phyloP scores from a whole-genome alignment of 805 yeast genomes.

The Scheffersomyces coipomensis region DNA sequence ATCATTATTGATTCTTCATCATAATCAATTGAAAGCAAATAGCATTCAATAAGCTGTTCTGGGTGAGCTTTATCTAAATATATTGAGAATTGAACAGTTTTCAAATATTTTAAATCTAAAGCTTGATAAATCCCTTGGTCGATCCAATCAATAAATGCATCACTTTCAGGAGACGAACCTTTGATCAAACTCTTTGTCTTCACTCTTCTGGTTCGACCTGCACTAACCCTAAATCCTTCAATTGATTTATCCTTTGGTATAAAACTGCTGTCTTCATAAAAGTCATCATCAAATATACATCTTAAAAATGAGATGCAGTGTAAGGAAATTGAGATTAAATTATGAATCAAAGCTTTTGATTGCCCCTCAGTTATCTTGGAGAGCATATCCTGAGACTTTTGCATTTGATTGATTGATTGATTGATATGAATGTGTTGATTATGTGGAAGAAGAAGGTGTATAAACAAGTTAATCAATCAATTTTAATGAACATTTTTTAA shows the following conservation, averaged over 20 bases:
- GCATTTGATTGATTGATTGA: not conserved
- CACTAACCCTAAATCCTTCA: not conserved
- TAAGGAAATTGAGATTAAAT: slow-evolving; percentile 50
- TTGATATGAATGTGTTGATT: not conserved
- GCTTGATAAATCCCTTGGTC: slow-evolving; percentile 50
- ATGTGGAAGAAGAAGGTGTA: not conserved
- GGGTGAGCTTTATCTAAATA: slow-evolving; percentile 44
- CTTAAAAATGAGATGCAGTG: slow-evolving; percentile 59
- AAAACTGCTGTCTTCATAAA: slow-evolving; percentile 50
- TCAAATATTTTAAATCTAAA: slow-evolving; percentile 38
- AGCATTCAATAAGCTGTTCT: slow-evolving; percentile 45
- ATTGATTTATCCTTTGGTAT: slow-evolving; percentile 13
- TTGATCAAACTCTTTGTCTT: slow-evolving; percentile 47
- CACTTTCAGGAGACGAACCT: slow-evolving; percentile 48
- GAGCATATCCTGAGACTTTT: no score
- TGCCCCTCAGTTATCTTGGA: slow-evolving; percentile 2
- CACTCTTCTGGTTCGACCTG: slow-evolving; percentile 12
- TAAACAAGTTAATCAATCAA: not conserved
- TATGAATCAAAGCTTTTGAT: slow-evolving; percentile 32
- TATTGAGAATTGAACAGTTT: slow-evolving; percentile 46
- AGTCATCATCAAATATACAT: slow-evolving; percentile 56
- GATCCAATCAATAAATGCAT: slow-evolving; percentile 51
- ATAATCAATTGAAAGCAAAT: slow-evolving; percentile 49
- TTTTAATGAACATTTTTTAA: not conserved
- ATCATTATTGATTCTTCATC: slow-evolving; percentile 12